Percentiles rank a stretch among this genome's conserved stretches.
Evolutionary conservation across 768 basidiomycete species (phyloP).

Genomic region (Coprinopsis strossmayeri): DNA sequence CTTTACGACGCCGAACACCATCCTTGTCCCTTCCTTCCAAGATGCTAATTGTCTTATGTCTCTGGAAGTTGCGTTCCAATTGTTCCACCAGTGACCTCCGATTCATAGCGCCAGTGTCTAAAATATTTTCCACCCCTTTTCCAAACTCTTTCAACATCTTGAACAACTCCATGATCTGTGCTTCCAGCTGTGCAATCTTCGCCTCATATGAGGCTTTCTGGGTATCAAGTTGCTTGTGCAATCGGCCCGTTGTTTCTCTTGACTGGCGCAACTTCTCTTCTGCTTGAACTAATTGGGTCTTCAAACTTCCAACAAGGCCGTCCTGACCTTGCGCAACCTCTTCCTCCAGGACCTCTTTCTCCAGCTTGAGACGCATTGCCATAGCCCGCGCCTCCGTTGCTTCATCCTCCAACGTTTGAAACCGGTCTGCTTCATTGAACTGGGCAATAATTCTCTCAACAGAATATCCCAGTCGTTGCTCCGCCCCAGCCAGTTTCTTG

Average conservation of each 20-base stretch:
- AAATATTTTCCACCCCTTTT: conserved; percentile 66
- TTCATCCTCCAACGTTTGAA: conserved; percentile 75
- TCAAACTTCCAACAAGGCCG: conserved; percentile 79
- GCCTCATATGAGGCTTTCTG: conserved; percentile 82
- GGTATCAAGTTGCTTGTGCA: conserved; percentile 71
- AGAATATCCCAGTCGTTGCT: conserved; percentile 80
- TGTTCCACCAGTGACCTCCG: conserved; percentile 74
- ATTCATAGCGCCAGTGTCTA: conserved; percentile 68
- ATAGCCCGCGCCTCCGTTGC: conserved; percentile 59
- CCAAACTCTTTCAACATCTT: conserved; percentile 87
- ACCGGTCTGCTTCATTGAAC: conserved; percentile 84
- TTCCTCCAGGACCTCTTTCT: conserved; percentile 78
- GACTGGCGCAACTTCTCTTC: conserved; percentile 79
- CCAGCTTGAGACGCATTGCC: conserved; percentile 60
- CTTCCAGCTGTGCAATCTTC: conserved; percentile 80
- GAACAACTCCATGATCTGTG: conserved; percentile 91
- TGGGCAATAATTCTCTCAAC: conserved; percentile 85
- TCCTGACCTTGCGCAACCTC: conserved; percentile 77
- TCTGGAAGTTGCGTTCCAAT: conserved; percentile 76
- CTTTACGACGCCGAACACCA: conserved; percentile 16
- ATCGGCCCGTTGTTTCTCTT: conserved; percentile 66
- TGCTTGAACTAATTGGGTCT: conserved; percentile 56
- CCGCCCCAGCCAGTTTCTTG: conserved; percentile 79
- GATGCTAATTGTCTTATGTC: conserved; percentile 77
- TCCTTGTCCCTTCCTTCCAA: conserved; percentile 63